These are phyloP conservation scores for Sporothrix humicola DNA, from an alignment of 2,329 filamentous ascomycete species.

Conservation along the genomic window DNA sequence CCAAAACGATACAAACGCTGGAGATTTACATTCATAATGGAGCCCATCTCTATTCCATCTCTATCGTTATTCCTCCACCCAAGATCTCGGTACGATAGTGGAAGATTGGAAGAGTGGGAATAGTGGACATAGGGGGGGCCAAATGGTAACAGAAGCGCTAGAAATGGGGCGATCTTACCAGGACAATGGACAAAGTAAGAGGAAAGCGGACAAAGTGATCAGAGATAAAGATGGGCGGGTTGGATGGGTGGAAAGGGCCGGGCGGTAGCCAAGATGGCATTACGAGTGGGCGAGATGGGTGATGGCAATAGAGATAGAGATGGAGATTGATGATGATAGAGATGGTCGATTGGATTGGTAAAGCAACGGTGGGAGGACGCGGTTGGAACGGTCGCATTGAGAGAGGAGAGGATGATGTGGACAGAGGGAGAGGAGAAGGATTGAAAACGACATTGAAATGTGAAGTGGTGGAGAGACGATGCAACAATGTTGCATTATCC, in stretches of 20 bases:
- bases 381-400: neutral
- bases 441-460: no score
- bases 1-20: neutral
- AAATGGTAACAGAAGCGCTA: neutral
- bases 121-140: neutral
- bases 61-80: neutral
- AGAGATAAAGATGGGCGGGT: neutral
- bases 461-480: neutral
- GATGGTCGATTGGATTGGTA: neutral
- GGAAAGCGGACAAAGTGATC: neutral
- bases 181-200: neutral
- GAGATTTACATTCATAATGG: neutral
- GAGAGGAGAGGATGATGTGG: neutral
- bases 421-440: neutral
- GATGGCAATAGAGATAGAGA: conserved; percentile 20
- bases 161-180: neutral
- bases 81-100: conserved; percentile 14
- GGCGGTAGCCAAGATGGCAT: neutral
- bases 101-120: neutral
- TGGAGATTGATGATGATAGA: neutral
- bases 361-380: conserved; percentile 10
- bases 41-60: neutral
- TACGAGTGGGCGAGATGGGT: neutral
- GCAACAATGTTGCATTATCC: conserved; percentile 7
- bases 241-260: neutral